Evolutionary conservation across 1,284 basidiomycete species (phyloP), one percentile per base, ranked within the genome.

Genomic region (Athelia sp.): DNA sequence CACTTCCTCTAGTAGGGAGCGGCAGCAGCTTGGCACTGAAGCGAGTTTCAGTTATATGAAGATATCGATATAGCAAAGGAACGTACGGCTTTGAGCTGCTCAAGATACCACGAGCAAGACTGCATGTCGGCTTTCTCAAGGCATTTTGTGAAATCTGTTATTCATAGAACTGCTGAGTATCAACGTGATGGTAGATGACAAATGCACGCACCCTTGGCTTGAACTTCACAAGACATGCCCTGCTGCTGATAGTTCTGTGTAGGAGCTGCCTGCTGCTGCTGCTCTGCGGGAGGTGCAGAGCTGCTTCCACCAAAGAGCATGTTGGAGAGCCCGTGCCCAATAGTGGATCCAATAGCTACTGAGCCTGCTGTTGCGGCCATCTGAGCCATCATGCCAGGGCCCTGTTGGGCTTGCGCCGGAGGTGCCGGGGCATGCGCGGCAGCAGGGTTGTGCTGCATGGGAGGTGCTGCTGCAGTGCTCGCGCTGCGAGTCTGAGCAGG

Each of bases 301-400:
- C 68, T 59, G 32, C 74, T 66, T 49, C 85, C 79, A 44, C 90
- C 91, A 57, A 93, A 93, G 50, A 93, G 78, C 87, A 93, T 90
- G 65, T 67, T 78, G 45, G 87, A 90, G 54, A 93, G 63, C 32
- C 90, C 91, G 60, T 93, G 90, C 44, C 91, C 90, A 54, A 93
- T 78, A 46, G 84, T 82, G 14, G 88, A 91, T 40, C 90, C 90
- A 47, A 90, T 75, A 4, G 91, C 91, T 36, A 93, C 91, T 54
- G 87, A 89, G 49, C 90, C 90, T 23, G 90, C 90, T 6, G 91
- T 93, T 14, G 90, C 90, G 48, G 90, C 91, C 89, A 93, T 93
- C 65, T 88, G 84, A 0, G 79, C 73, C 15, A 91, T 51, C 75
- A 91, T 73, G 4, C 88, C 87, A 0, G 87, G 87, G 46, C 67